Conservation (phyloP, 75 land plant genomes). For the Azolla pinnata region DNA sequence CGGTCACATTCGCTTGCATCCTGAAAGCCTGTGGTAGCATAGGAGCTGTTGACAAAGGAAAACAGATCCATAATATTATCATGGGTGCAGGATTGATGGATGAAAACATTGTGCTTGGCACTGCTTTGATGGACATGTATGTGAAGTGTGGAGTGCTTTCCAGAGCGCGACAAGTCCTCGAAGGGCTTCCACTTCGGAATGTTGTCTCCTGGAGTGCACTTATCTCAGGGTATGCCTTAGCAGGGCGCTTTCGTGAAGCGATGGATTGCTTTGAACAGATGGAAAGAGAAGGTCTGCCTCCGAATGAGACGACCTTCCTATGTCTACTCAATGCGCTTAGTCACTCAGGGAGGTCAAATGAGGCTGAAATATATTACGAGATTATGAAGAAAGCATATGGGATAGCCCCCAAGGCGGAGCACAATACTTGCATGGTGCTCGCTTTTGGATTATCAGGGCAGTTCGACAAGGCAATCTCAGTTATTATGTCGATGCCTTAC, state of each 20-base stretch:
- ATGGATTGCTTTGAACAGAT: slow-evolving; percentile 11
- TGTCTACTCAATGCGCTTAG: slow-evolving; percentile 5
- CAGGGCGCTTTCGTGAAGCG: slow-evolving; percentile 19
- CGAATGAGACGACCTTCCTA: slow-evolving; percentile 1
- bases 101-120: slow-evolving; percentile 1
- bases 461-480: slow-evolving; percentile 1
- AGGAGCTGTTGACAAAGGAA: slow-evolving; percentile 9
- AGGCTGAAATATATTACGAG: slow-evolving; percentile 9
- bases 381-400: slow-evolving; percentile 10
- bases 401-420: slow-evolving; percentile 14
- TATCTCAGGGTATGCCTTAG: slow-evolving; percentile 21
- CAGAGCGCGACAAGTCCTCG: neutral
- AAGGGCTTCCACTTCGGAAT: slow-evolving; percentile 3
- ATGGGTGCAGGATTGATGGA: neutral
- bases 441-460: slow-evolving; percentile 12
- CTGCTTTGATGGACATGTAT: slow-evolving; percentile 16
- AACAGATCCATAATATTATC: slow-evolving; percentile 7
- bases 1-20: slow-evolving; percentile 13
- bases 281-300: slow-evolving; percentile 10
- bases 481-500: slow-evolving; percentile 7
- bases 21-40: slow-evolving; percentile 7
- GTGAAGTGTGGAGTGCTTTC: slow-evolving; percentile 13
- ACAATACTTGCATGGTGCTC: slow-evolving; percentile 14
- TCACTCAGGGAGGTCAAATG: neutral
- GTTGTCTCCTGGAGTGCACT: slow-evolving; percentile 20